Evolutionary conservation across 2,329 filamentous ascomycete species (phyloP), one percentile per base, ranked within the genome.

Genomic region (Didymellaceae sp.): DNA sequence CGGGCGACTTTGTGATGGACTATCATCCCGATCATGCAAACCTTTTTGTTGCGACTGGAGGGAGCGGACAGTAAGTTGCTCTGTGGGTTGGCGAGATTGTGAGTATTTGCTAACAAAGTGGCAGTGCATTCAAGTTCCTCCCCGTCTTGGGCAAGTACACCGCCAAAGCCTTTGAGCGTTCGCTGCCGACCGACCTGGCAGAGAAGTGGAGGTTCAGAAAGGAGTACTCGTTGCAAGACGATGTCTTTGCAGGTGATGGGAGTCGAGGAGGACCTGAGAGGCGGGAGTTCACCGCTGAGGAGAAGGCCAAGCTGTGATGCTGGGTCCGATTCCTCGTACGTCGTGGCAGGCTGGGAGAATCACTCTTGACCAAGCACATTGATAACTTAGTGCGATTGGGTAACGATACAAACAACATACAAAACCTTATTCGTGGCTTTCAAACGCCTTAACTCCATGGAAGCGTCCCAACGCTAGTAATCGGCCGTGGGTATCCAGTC

Each of bases 41-140:
- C 18, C 18, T 41, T 16, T 41, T 41, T 9, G 14, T 39, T 4
- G 35, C 35, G 16, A 39, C 35, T 1, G 35, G 35, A 17, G 35
- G 35, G 3, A 39, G 35, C 13, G 35, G 35, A 28, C 35, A 39
- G 35, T 39, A 28, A 17, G 24, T n/a, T n/a, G n/a, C n/a, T n/a
- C n/a, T n/a, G n/a, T n/a, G n/a, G n/a, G n/a, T n/a, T n/a, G n/a
- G n/a, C n/a, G n/a, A n/a, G n/a, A n/a, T n/a, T 39, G 6, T 22
- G 4, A 14, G 10, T 4, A 6, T 13, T 2, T 34, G 32, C 45
- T 50, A 6, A 50, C 11, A 9, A 7, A 18, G 16, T 20, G n/a
- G 3, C 17, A 65, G 62, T 39, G 62, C 50, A 5, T 65, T 63
- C 52, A 65, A 63, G 18, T 65, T 65, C 32, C 30, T 65, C 3